Conservation (phyloP, 2,329 filamentous ascomycete species). For the Diaporthe capsici region DNA sequence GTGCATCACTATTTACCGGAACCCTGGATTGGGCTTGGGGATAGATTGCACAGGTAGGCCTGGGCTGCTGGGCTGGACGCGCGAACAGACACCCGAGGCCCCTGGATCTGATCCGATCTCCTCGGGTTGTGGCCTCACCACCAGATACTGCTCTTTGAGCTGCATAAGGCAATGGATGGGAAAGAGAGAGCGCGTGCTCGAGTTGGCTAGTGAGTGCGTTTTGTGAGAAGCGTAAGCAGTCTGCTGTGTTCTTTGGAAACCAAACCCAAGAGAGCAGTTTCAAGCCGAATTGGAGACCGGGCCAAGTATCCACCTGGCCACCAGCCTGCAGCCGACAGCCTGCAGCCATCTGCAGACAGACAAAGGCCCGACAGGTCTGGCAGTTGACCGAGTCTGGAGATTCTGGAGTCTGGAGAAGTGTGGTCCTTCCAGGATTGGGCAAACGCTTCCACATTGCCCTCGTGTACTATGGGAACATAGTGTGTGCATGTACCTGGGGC, state of each 20-base stretch:
- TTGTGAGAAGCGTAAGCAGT: not conserved
- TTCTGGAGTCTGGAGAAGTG: not conserved
- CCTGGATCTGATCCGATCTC: not conserved
- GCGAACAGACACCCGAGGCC: constrained; percentile 9
- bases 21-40: not conserved
- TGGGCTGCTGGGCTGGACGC: constrained; percentile 10
- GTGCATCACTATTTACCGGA: constrained; percentile 15
- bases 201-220: not conserved
- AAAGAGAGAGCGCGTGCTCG: not conserved
- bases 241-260: constrained; percentile 5
- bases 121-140: constrained; percentile 1
- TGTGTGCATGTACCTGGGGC: not conserved
- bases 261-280: constrained; percentile 15
- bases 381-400: constrained; percentile 6
- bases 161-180: not conserved
- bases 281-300: constrained; percentile 5
- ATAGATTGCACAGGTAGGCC: not conserved
- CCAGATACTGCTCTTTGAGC: not conserved
- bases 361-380: constrained; percentile 15
- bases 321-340: not conserved
- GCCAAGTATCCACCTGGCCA: constrained; percentile 7
- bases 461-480: not conserved
- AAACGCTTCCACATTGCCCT: not conserved
- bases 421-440: not conserved
- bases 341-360: constrained; percentile 12